phyloP scores from a whole-genome alignment of 2,329 filamentous ascomycete species.

The Clarireedia monteithiana region DNA sequence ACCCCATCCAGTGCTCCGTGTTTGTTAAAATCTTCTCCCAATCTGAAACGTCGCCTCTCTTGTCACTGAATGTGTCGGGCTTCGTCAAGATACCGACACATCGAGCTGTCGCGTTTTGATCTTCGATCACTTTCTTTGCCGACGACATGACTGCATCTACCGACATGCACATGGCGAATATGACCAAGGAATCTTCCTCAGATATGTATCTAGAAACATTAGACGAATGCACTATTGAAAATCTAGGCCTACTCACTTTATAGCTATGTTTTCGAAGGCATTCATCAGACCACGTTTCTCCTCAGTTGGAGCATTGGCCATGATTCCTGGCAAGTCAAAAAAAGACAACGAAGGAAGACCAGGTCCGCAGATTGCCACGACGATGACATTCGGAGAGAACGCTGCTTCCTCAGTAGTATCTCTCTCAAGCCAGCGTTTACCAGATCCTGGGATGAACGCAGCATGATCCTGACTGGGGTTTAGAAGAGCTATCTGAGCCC shows the following conservation, averaged over 20 bases:
- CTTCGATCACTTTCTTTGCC: conserved; percentile 56
- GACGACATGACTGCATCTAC: conserved; percentile 69
- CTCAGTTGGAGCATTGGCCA: conserved; percentile 57
- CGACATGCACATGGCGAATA: conserved; percentile 72
- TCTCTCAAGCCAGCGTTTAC: conserved; percentile 26
- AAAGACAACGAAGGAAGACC: conserved; percentile 69
- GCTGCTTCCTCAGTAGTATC: conserved; percentile 39
- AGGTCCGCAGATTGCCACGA: conserved; percentile 66
- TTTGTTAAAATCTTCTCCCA: conserved; percentile 59
- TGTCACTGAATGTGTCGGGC: conserved; percentile 60
- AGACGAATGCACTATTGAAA: background rate
- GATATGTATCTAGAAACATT: conserved; percentile 47
- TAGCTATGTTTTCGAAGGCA: conserved; percentile 64
- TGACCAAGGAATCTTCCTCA: conserved; percentile 62
- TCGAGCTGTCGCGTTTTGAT: conserved; percentile 46
- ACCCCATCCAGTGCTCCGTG: conserved; percentile 50
- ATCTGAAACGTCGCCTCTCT: conserved; percentile 35
- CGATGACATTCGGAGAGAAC: conserved; percentile 77
- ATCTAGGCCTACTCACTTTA: conserved; percentile 28
- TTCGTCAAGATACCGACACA: conserved; percentile 78
- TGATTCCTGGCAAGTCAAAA: conserved; percentile 78
- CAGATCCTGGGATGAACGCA: conserved; percentile 34
- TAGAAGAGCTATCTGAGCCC: conserved; percentile 70
- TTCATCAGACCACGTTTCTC: conserved; percentile 59
- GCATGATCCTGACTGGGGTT: conserved; percentile 51